These are phyloP conservation scores for Oryza meyeriana DNA, from an alignment of 176 grass and related monocot species.

Conservation along the genomic window DNA sequence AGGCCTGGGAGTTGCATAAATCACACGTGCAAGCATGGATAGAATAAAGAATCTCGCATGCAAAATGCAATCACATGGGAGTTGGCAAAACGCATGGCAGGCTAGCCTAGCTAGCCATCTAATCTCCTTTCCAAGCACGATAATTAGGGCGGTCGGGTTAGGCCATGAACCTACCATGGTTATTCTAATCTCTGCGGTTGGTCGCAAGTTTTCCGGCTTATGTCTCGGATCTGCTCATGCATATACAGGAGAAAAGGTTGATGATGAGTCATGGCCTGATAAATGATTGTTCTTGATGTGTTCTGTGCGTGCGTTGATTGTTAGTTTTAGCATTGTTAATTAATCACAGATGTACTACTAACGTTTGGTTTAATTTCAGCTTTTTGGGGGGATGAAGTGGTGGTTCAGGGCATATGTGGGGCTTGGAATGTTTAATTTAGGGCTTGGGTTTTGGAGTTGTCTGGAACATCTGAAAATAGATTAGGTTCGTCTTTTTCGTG, in stretches of 20 bases:
- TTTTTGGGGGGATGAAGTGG: conserved; percentile 23
- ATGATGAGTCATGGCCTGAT: background rate
- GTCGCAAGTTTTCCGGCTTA: conserved; percentile 31
- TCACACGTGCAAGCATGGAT: background rate
- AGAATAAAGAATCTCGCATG: background rate
- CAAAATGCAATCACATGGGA: conserved; percentile 24
- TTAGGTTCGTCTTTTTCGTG: background rate
- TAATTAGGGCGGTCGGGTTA: conserved; percentile 29
- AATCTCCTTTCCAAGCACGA: conserved; percentile 11
- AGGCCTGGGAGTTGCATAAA: background rate
- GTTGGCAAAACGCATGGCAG: conserved; percentile 23
- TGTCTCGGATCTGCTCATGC: conserved; percentile 35
- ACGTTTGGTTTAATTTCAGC: background rate
- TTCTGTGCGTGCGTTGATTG: background rate
- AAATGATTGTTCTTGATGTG: conserved; percentile 12
- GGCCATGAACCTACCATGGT: conserved; percentile 23
- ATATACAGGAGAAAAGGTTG: background rate
- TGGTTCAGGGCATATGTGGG: conserved; percentile 42
- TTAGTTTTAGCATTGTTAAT: background rate
- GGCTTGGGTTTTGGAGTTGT: background rate
- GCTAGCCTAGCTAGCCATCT: background rate
- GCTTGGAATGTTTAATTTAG: conserved; percentile 5
- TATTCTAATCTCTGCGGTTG: conserved; percentile 29
- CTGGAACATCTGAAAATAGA: background rate
- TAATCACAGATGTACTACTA: background rate